Percentiles rank a stretch among this genome's conserved stretches.
Conservation (phyloP, 148 eudicot genomes). For the Rhododendron griersonianum region DNA sequence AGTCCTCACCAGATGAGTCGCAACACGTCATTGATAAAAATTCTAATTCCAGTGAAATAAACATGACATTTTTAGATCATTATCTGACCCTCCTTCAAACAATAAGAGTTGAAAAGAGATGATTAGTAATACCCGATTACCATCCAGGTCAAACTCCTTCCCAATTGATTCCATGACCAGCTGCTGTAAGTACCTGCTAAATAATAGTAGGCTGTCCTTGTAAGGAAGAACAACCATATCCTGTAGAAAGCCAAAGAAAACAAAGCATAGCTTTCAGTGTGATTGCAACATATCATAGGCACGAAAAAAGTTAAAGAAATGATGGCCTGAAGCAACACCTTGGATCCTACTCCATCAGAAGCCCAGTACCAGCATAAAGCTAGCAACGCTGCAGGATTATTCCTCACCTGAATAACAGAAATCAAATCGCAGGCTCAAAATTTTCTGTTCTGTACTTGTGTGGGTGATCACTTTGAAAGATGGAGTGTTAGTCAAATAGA, state of each 20-base stretch:
- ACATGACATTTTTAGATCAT: not conserved
- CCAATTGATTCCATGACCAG: conserved; percentile 99
- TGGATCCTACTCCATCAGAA: conserved; percentile 95
- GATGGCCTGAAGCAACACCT: conserved; percentile 42
- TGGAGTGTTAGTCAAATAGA: not conserved
- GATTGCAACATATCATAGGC: not conserved
- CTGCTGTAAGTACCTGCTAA: conserved; percentile 94
- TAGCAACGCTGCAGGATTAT: conserved; percentile 91
- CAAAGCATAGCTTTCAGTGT: not conserved
- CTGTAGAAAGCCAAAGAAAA: conserved; percentile 30
- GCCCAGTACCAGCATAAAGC: conserved; percentile 99
- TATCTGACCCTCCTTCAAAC: not conserved
- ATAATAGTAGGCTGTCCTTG: conserved; percentile 91
- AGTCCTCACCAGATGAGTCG: not conserved
- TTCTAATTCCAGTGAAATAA: not conserved
- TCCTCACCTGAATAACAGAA: conserved; percentile 54
- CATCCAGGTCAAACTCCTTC: conserved; percentile 95
- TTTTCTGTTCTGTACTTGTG: not conserved
- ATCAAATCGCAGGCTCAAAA: not conserved
- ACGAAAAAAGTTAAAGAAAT: conserved; percentile 4
- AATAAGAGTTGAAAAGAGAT: conserved; percentile 11
- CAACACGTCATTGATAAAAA: not conserved
- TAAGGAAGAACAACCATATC: conserved; percentile 99
- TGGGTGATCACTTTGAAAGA: not conserved
- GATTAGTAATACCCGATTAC: conserved; percentile 64